These are phyloP conservation scores for Tylopilus felleus DNA, from an alignment of 768 basidiomycete genomes.

Conservation along the genomic window DNA sequence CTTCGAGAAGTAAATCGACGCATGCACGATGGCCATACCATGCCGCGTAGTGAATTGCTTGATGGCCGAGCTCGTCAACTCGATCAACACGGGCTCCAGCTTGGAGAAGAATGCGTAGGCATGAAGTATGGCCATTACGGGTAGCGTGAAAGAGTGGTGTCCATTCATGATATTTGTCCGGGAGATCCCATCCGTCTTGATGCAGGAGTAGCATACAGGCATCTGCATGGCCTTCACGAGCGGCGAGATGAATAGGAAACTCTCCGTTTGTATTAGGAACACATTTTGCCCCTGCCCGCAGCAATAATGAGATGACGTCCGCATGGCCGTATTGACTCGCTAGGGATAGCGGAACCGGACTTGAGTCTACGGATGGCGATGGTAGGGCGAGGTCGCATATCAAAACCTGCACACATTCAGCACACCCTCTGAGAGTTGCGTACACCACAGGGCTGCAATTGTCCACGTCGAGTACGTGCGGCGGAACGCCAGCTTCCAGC, in stretches of 20 bases:
- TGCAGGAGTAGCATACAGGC: constrained; percentile 75
- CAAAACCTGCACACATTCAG: constrained; percentile 80
- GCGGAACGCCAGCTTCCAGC: constrained; percentile 61
- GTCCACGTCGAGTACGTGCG: constrained; percentile 81
- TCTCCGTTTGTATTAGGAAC: constrained; percentile 92
- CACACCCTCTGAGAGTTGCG: constrained; percentile 82
- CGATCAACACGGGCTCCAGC: constrained; percentile 75
- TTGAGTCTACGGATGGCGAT: constrained; percentile 53
- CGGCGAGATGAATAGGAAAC: constrained; percentile 94
- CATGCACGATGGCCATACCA: constrained; percentile 88
- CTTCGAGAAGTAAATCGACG: constrained; percentile 55
- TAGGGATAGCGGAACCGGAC: constrained; percentile 83
- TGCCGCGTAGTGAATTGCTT: constrained; percentile 89
- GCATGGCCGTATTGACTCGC: constrained; percentile 89
- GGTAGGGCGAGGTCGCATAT: constrained; percentile 66
- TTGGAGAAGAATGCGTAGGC: constrained; percentile 73
- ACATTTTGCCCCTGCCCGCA: constrained; percentile 74
- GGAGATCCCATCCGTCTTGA: constrained; percentile 76
- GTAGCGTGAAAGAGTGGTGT: constrained; percentile 96
- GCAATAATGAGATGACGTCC: constrained; percentile 73
- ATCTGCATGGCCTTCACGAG: constrained; percentile 85
- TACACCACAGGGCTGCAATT: constrained; percentile 94
- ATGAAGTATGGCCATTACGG: constrained; percentile 74
- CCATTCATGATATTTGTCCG: constrained; percentile 98
- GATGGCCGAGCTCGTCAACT: constrained; percentile 80